Conservation (phyloP, 768 basidiomycete genomes). For the Psilocybe subaeruginosa region DNA sequence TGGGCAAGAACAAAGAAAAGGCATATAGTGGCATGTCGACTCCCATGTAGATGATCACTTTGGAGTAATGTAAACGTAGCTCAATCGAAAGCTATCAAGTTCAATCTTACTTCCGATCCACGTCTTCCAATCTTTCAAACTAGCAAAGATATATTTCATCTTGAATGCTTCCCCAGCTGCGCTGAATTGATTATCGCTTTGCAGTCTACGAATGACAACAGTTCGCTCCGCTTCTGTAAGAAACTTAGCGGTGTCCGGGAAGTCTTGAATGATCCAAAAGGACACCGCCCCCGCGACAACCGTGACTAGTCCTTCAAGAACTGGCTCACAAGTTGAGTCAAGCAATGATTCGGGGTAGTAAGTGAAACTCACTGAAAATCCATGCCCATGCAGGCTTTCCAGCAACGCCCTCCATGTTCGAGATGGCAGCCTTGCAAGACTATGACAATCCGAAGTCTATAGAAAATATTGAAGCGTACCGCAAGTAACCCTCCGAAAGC, state of each 20-base stretch:
- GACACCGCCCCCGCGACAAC: slow-evolving; percentile 66
- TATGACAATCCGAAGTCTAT: not conserved
- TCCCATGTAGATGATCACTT: slow-evolving; percentile 61
- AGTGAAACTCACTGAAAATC: slow-evolving; percentile 59
- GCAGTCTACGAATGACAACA: slow-evolving; percentile 65
- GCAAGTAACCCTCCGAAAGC: slow-evolving; percentile 81
- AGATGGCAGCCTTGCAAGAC: slow-evolving; percentile 54
- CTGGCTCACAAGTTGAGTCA: slow-evolving; percentile 20
- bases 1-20: slow-evolving; percentile 78
- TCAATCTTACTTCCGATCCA: slow-evolving; percentile 52
- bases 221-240: slow-evolving; percentile 72
- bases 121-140: slow-evolving; percentile 74
- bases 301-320: slow-evolving; percentile 70
- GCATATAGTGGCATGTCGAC: slow-evolving; percentile 73
- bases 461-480: slow-evolving; percentile 34
- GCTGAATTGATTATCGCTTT: slow-evolving; percentile 70
- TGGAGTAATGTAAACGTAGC: not conserved
- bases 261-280: slow-evolving; percentile 82
- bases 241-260: slow-evolving; percentile 82
- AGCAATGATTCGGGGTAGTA: not conserved
- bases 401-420: slow-evolving; percentile 72
- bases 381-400: slow-evolving; percentile 70
- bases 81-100: not conserved
- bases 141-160: slow-evolving; percentile 59
- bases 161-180: slow-evolving; percentile 68